These are phyloP conservation scores for Cordyceps tenuipes DNA, from an alignment of 2,329 filamentous ascomycete genomes.

Conservation along the genomic window DNA sequence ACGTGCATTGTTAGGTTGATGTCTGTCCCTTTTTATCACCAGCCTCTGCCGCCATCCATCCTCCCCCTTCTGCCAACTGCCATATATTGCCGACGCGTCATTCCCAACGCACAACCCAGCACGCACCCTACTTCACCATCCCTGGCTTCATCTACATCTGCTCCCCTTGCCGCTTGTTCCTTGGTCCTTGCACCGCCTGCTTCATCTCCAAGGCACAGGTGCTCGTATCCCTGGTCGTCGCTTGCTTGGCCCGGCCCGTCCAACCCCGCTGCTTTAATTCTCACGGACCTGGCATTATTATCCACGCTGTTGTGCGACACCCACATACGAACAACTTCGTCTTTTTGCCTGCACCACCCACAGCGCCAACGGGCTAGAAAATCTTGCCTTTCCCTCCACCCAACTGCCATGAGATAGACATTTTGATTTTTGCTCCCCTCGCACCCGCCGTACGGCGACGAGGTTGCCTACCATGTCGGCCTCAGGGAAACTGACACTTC, in stretches of 20 bases:
- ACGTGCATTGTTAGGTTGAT: slow-evolving; percentile 8
- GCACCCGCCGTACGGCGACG: slow-evolving; percentile 4
- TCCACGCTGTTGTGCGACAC: slow-evolving; percentile 5
- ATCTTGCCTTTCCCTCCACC: neutral
- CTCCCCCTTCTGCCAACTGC: neutral
- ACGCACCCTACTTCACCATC: neutral
- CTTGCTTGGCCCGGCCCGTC: slow-evolving; percentile 7
- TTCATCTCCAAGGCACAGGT: neutral
- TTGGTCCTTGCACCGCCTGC: neutral
- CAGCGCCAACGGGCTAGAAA: neutral
- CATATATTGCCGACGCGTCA: neutral
- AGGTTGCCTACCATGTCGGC: slow-evolving; percentile 6
- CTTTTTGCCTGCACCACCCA: neutral
- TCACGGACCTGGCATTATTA: slow-evolving; percentile 10
- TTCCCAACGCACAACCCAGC: too few species aligned
- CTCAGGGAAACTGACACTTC: slow-evolving; percentile 8
- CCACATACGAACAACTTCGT: neutral
- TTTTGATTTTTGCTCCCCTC: neutral
- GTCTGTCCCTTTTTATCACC: neutral
- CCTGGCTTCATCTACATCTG: neutral
- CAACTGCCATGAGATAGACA: slow-evolving; percentile 3
- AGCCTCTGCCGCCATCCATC: neutral
- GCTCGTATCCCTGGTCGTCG: slow-evolving; percentile 3
- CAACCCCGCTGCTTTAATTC: slow-evolving; percentile 11
- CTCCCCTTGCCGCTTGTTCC: neutral